Conservation (phyloP, 805 yeast species). For the Wickerhamiella sergipiensis region DNA sequence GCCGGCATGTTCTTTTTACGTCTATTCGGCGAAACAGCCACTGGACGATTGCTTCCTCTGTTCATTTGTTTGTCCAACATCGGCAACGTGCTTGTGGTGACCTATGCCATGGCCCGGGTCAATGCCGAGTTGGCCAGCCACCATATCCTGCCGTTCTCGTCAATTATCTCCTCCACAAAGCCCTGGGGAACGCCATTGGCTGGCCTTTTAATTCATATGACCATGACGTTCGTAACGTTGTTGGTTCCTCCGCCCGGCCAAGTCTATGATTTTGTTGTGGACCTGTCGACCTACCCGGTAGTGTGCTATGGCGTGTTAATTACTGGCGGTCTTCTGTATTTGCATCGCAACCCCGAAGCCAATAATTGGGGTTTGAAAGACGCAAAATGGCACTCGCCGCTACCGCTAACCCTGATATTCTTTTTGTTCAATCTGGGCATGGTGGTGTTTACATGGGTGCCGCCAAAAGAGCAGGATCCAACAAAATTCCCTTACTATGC, state of each 20-base stretch:
- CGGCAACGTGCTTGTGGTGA: constrained; percentile 52
- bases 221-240: constrained; percentile 39
- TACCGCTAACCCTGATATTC: constrained; percentile 25
- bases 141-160: constrained; percentile 36
- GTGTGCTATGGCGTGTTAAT: constrained; percentile 43
- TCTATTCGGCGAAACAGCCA: constrained; percentile 42
- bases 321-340: constrained; percentile 39
- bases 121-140: constrained; percentile 44
- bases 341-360: constrained; percentile 29
- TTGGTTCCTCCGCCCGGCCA: constrained; percentile 50
- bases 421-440: constrained; percentile 35
- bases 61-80: constrained; percentile 47
- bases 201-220: constrained; percentile 42
- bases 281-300: constrained; percentile 50
- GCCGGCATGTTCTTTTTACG: constrained; percentile 49
- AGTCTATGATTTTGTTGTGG: constrained; percentile 49
- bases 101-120: constrained; percentile 46
- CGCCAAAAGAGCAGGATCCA: constrained; percentile 30
- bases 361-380: background rate
- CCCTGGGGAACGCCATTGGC: constrained; percentile 28
- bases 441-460: constrained; percentile 43
- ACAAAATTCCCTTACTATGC: constrained; percentile 39
- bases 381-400: constrained; percentile 7
- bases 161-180: constrained; percentile 30
- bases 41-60: constrained; percentile 38